phyloP scores from a whole-genome alignment of 345 rosid genomes.

The Salix arbutifolia region DNA sequence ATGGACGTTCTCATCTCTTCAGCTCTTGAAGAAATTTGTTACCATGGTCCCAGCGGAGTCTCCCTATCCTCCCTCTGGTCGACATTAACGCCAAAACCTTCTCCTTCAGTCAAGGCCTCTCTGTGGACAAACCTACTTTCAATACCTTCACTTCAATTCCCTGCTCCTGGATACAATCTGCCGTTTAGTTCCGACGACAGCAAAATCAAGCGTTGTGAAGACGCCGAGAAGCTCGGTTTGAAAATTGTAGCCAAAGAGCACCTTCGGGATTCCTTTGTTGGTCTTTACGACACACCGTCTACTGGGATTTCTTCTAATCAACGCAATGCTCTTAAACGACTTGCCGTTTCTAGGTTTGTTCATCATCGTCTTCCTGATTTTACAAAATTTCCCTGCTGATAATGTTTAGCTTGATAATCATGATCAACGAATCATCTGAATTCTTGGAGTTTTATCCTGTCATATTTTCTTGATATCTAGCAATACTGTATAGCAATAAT shows the following conservation, averaged over 20 bases:
- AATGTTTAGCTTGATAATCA: no score
- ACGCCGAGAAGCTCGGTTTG: constrained; percentile 45
- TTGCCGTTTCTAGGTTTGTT: constrained; percentile 52
- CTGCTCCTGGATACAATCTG: constrained; percentile 13
- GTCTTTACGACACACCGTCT: constrained; percentile 50
- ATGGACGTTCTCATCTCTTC: constrained; percentile 57
- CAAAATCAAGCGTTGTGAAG: constrained; percentile 46
- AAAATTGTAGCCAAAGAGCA: constrained; percentile 50
- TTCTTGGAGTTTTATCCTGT: no score
- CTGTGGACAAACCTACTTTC: constrained; percentile 53
- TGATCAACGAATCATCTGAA: no score
- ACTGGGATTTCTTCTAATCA: constrained; percentile 38
- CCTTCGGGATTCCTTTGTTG: constrained; percentile 60
- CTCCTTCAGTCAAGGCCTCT: constrained; percentile 30
- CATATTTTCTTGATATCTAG: no score
- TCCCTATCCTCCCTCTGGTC: constrained; percentile 18
- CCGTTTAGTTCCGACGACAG: constrained; percentile 25
- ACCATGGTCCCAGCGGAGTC: constrained; percentile 45
- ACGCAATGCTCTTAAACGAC: constrained; percentile 58
- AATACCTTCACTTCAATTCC: constrained; percentile 51
- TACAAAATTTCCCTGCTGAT: background rate
- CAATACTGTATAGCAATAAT: no score
- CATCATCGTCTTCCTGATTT: background rate
- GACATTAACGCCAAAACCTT: constrained; percentile 13
- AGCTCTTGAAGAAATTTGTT: constrained; percentile 64